phyloP scores from a whole-genome alignment of 306 rosid genomes.

The Vigna hirtella region DNA sequence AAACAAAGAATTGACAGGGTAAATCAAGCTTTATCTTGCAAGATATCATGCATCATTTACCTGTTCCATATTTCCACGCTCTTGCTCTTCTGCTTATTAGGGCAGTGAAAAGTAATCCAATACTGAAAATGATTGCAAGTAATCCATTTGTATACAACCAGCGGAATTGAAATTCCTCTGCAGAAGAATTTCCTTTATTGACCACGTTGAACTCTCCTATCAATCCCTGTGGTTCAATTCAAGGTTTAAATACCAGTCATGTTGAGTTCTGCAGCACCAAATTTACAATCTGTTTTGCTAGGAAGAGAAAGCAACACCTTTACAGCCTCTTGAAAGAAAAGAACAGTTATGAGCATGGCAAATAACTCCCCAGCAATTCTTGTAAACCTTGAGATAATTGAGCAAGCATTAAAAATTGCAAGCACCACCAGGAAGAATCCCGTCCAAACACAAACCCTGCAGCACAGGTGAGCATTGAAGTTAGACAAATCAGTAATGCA shows the following conservation, averaged over 20 bases:
- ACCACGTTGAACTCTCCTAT: slow-evolving; percentile 68
- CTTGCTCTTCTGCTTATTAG: slow-evolving; percentile 84
- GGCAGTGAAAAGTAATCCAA: slow-evolving; percentile 69
- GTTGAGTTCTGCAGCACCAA: slow-evolving; percentile 16
- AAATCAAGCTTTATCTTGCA: slow-evolving; percentile 26
- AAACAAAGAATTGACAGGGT: slow-evolving; percentile 31
- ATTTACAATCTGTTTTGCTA: slow-evolving; percentile 25
- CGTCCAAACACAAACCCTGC: slow-evolving; percentile 96
- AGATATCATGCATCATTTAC: slow-evolving; percentile 49
- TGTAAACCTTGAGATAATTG: slow-evolving; percentile 73
- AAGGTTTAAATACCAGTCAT: slow-evolving; percentile 46
- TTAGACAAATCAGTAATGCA: background rate
- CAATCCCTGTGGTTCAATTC: slow-evolving; percentile 69
- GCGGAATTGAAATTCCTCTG: slow-evolving; percentile 58
- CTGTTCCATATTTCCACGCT: slow-evolving; percentile 86
- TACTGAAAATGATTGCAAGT: slow-evolving; percentile 70
- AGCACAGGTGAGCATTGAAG: slow-evolving; percentile 37
- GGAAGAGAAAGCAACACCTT: slow-evolving; percentile 58
- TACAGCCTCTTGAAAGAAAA: slow-evolving; percentile 90
- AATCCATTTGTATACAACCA: slow-evolving; percentile 85
- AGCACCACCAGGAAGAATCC: slow-evolving; percentile 71
- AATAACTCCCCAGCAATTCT: slow-evolving; percentile 88
- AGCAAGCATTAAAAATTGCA: slow-evolving; percentile 81
- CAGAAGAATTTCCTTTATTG: slow-evolving; percentile 48
- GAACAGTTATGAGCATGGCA: slow-evolving; percentile 86